Percentiles rank a stretch among this genome's conserved stretches.
Conservation (phyloP, 306 rosid genomes). For the Glycine soja region DNA sequence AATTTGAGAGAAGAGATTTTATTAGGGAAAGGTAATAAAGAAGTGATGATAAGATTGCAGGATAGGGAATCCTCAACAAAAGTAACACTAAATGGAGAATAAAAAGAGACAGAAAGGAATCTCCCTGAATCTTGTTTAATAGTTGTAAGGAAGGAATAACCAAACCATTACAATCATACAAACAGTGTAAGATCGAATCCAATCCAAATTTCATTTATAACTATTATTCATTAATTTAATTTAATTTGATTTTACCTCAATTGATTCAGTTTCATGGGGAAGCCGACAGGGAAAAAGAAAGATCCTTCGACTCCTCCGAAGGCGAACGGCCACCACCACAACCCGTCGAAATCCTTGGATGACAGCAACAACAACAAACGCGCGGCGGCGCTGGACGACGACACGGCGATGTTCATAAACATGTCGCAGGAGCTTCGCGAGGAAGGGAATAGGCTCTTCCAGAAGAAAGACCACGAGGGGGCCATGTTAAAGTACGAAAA, state of each 20-base stretch:
- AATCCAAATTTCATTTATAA: neutral
- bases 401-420: slow-evolving; percentile 85
- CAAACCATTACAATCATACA: too few species aligned
- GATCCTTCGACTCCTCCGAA: slow-evolving; percentile 54
- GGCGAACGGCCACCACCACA: slow-evolving; percentile 47
- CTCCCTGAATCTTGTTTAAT: neutral
- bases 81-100: neutral
- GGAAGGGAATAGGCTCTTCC: slow-evolving; percentile 77
- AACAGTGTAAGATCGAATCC: too few species aligned
- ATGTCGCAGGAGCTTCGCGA: slow-evolving; percentile 87
- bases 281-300: slow-evolving; percentile 80
- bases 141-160: too few species aligned
- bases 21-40: neutral
- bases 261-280: slow-evolving; percentile 65
- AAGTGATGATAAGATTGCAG: neutral
- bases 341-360: slow-evolving; percentile 41
- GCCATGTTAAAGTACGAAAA: slow-evolving; percentile 85
- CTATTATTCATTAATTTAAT: neutral
- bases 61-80: neutral
- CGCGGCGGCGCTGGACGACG: slow-evolving; percentile 66
- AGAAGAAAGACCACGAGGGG: slow-evolving; percentile 74
- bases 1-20: neutral
- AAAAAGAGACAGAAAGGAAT: neutral
- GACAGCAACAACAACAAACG: neutral
- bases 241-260: too few species aligned